These are phyloP conservation scores for Trichoderma koningii DNA, from an alignment of 2,329 filamentous ascomycete genomes.

Conservation along the genomic window DNA sequence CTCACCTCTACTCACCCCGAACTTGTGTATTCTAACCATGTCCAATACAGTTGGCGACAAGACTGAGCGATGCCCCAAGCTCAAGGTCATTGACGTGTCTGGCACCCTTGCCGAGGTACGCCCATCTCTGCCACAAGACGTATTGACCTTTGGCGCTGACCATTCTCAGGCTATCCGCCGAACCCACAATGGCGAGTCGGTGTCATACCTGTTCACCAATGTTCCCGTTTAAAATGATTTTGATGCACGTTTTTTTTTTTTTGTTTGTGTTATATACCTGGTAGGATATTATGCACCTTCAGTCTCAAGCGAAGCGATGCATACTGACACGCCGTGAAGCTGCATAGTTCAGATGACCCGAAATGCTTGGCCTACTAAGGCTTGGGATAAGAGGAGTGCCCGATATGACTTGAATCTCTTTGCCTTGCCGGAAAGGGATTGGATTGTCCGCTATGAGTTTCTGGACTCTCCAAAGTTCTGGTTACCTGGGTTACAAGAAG, in stretches of 20 bases:
- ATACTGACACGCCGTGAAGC: conserved; percentile 1
- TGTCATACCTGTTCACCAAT: conserved; percentile 70
- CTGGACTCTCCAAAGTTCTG: not conserved
- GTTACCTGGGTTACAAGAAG: not conserved
- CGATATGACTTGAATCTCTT: not conserved
- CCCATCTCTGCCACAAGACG: not conserved
- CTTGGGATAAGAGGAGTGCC: conserved; percentile 10
- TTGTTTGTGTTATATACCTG: conserved; percentile 5
- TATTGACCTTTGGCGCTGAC: conserved; percentile 21
- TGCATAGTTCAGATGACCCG: not conserved
- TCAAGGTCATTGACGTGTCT: conserved; percentile 90
- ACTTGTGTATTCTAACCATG: conserved; percentile 7
- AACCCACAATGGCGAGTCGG: conserved; percentile 67
- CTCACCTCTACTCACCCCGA: not conserved
- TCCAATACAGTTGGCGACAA: conserved; percentile 65
- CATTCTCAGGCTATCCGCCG: conserved; percentile 61
- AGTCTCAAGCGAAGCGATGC: too few relatives aligned
- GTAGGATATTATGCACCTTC: not conserved
- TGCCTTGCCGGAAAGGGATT: not conserved
- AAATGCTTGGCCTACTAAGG: not conserved
- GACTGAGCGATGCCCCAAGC: conserved; percentile 72
- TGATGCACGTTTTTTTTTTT: not conserved
- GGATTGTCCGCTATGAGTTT: conserved; percentile 5
- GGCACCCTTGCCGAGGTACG: conserved; percentile 70
- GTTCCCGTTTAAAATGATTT: conserved; percentile 51